Percentiles rank a stretch among this genome's conserved stretches.
Conservation (phyloP, 2,329 filamentous ascomycete genomes). For the Pseudocercospora macadamiae region DNA sequence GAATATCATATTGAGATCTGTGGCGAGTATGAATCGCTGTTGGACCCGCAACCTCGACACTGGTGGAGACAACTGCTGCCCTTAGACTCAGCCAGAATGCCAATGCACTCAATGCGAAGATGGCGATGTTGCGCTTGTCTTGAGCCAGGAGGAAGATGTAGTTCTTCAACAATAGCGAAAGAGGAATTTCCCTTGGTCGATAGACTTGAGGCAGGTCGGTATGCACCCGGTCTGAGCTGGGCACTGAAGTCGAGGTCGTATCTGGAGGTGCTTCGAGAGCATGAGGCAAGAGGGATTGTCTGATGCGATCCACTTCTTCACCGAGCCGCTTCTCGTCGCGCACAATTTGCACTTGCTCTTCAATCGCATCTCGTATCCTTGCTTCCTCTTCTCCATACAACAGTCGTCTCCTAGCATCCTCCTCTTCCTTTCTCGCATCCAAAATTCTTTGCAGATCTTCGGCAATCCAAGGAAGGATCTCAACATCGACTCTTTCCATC, state of each 20-base stretch:
- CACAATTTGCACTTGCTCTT: slow-evolving; percentile 28
- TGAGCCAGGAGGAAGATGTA: slow-evolving; percentile 56
- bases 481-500: slow-evolving; percentile 98
- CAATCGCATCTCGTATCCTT: slow-evolving; percentile 21
- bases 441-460: slow-evolving; percentile 62
- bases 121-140: slow-evolving; percentile 58
- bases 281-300: too few species aligned
- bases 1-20: background rate
- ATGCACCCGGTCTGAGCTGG: too few species aligned
- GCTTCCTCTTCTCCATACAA: slow-evolving; percentile 39
- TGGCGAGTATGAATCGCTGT: background rate
- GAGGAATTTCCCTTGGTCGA: slow-evolving; percentile 49
- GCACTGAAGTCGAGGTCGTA: background rate
- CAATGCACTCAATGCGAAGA: slow-evolving; percentile 46
- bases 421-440: slow-evolving; percentile 51
- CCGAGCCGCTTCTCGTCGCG: too few species aligned
- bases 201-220: slow-evolving; percentile 37
- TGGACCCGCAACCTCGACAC: background rate
- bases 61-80: slow-evolving; percentile 14
- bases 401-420: slow-evolving; percentile 41
- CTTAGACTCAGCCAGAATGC: slow-evolving; percentile 22
- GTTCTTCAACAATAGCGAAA: slow-evolving; percentile 56
- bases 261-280: background rate
- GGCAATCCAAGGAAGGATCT: slow-evolving; percentile 76
- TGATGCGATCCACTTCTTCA: too few species aligned